Base-by-base conservation (phyloP, 768 basidiomycete genomes). In the Lepiota brunneoincarnata region DNA sequence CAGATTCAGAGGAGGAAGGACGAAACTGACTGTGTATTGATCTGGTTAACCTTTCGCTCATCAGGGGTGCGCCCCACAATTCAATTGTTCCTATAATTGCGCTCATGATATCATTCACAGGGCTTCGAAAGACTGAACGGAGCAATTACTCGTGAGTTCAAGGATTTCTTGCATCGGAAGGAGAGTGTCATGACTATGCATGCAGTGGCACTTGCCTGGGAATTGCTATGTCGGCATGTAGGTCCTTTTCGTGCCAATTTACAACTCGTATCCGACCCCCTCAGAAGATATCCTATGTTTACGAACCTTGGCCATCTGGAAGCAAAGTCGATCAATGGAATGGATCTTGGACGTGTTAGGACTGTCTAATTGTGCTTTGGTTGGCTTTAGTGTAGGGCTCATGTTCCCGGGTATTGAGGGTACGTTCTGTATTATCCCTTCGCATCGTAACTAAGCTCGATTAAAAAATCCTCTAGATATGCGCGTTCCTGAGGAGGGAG, bases 281-380 rank as follows among this genome's bases (percentile, higher is more conserved):
- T 31, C 11, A 10, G n/a, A 10, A 54, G 52, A 15, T 3, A 46
- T 54, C 20, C 52, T 54, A 26, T 26, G 15, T 21, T 37, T 54
- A 6, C 24, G 52, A 31, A 54, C 52, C 0, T 54, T 43, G 52
- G 52, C 52, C 2, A 46, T 54, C 37, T 54, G 44, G 52, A 18
- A 39, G 6, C 14, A 24, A 18, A 46, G 36, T 15, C 26, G 20
- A 17, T 9, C 7, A n/a, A 36, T 51, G n/a, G 21, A 34, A 6
- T 11, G 15, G 2, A 39, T 28, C 2, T n/a, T 54, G 15, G 23
- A n/a, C 11, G 20, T n/a, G 31, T 2, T 44, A 11, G 17, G 18
- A 1, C 20, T 36, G 3, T 2, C 46, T 15, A 46, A 45, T n/a
- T 12, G 20, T 26, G 35, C 52, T 14, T 28, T 46, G 37, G 26